These are phyloP conservation scores for Hordeum pubiflorum DNA, from an alignment of 202 grass and related monocot genomes.

Conservation along the genomic window DNA sequence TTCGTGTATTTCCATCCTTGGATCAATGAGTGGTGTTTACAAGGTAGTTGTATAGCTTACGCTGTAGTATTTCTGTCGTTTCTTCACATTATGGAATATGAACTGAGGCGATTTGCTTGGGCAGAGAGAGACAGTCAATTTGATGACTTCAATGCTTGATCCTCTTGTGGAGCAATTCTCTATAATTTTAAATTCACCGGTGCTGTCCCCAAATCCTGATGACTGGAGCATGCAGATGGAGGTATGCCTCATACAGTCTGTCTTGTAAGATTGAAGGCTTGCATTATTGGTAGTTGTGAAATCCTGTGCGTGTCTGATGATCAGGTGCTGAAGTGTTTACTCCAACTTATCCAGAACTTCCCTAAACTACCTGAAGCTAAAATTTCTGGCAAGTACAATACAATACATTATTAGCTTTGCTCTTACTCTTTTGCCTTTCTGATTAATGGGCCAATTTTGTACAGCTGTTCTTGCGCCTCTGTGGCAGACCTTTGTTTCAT, in stretches of 20 bases:
- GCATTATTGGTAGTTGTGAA: constrained; percentile 12
- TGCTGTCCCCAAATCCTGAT: constrained; percentile 80
- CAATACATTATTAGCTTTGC: neutral
- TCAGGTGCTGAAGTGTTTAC: constrained; percentile 96
- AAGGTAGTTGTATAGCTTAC: constrained; percentile 47
- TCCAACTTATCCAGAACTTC: constrained; percentile 94
- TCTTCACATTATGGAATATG: neutral
- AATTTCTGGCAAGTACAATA: constrained; percentile 55
- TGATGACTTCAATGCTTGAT: constrained; percentile 69
- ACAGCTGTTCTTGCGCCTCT: constrained; percentile 70
- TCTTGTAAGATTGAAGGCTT: constrained; percentile 13
- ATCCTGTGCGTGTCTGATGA: constrained; percentile 29
- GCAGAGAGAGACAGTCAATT: constrained; percentile 66
- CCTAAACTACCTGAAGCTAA: constrained; percentile 57
- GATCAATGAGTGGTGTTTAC: constrained; percentile 92
- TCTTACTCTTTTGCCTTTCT: constrained; percentile 19
- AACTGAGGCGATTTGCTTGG: constrained; percentile 20
- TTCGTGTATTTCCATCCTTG: constrained; percentile 91
- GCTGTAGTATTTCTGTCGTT: neutral
- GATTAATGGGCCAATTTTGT: constrained; percentile 22
- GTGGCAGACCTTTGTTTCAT: constrained; percentile 92
- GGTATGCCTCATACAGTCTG: constrained; percentile 39
- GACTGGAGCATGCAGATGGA: constrained; percentile 97
- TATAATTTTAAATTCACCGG: constrained; percentile 58
- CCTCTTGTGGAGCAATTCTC: constrained; percentile 81